phyloP scores from a whole-genome alignment of 163 green algal genomes.

The Chlorella variabilis region DNA sequence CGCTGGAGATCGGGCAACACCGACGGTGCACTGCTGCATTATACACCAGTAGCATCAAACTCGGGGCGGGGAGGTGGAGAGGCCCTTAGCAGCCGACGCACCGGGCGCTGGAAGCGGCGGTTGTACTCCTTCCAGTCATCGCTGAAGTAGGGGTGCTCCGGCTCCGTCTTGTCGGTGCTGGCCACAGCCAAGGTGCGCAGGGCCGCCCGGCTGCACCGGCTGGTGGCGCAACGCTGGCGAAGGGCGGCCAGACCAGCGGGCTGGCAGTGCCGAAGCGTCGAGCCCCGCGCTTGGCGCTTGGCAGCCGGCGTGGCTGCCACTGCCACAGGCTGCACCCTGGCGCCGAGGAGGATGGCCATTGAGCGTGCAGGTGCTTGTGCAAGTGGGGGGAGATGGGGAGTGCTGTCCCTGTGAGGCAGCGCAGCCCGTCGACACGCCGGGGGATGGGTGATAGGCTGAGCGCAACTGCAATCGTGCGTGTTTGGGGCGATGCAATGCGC shows the following conservation, averaged over 20 bases:
- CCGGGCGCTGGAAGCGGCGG: conserved; percentile 1
- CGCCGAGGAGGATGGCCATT: neutral
- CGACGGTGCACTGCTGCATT: too few relatives aligned
- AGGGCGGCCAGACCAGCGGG: neutral
- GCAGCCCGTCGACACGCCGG: too few relatives aligned
- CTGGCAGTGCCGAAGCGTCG: neutral
- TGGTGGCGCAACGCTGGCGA: neutral
- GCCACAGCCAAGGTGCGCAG: neutral
- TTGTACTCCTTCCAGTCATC: conserved; percentile 10
- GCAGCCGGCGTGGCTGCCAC: neutral
- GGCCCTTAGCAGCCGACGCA: neutral
- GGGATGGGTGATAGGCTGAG: too few relatives aligned
- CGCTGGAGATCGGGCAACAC: too few relatives aligned
- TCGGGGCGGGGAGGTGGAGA: too few relatives aligned
- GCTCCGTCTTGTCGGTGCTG: neutral
- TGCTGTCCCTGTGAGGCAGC: too few relatives aligned
- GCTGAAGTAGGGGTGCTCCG: neutral
- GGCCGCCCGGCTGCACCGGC: neutral
- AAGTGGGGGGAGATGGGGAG: too few relatives aligned
- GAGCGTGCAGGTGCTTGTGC: neutral
- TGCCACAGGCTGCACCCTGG: neutral
- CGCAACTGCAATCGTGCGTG: too few relatives aligned
- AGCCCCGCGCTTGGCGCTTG: neutral
- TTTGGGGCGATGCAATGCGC: too few relatives aligned
- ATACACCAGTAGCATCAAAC: too few relatives aligned